Evolutionary conservation across 345 rosid species (phyloP).

Genomic region (Schrenkiella parvula): DNA sequence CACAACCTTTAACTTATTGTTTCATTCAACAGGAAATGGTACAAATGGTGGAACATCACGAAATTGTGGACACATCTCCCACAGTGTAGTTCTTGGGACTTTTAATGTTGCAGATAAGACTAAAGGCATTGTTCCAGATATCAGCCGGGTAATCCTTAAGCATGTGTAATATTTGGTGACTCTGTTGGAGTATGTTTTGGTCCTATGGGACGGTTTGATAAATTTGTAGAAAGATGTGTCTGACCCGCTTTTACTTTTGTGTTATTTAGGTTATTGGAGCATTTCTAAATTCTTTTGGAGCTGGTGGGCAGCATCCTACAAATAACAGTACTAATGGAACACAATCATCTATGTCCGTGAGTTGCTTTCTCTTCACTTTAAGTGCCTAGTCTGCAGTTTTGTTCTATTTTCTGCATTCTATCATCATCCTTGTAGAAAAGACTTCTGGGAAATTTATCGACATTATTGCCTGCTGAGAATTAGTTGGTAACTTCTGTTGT

Average conservation of each 20-base stretch:
- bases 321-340: constrained; percentile 35
- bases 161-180: not conserved
- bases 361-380: constrained; percentile 16
- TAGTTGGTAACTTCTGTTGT: not conserved
- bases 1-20: not conserved
- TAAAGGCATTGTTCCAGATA: constrained; percentile 63
- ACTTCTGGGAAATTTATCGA: not conserved
- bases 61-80: constrained; percentile 71
- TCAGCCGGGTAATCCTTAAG: constrained; percentile 47
- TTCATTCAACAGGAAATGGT: constrained; percentile 51
- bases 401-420: not conserved
- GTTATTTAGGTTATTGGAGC: constrained; percentile 71
- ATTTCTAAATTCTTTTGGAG: constrained; percentile 76
- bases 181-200: not conserved
- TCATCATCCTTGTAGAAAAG: not conserved
- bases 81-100: constrained; percentile 80
- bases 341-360: constrained; percentile 51
- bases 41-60: constrained; percentile 49
- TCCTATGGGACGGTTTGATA: constrained; percentile 13
- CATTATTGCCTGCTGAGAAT: not conserved
- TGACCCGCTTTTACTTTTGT: not conserved
- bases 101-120: constrained; percentile 81
- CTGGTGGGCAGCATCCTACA: constrained; percentile 52
- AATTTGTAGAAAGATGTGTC: not conserved
- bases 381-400: not conserved